Evolutionary conservation across 2,329 filamentous ascomycete genomes (phyloP).

Genomic region (Apiospora malaysiana): DNA sequence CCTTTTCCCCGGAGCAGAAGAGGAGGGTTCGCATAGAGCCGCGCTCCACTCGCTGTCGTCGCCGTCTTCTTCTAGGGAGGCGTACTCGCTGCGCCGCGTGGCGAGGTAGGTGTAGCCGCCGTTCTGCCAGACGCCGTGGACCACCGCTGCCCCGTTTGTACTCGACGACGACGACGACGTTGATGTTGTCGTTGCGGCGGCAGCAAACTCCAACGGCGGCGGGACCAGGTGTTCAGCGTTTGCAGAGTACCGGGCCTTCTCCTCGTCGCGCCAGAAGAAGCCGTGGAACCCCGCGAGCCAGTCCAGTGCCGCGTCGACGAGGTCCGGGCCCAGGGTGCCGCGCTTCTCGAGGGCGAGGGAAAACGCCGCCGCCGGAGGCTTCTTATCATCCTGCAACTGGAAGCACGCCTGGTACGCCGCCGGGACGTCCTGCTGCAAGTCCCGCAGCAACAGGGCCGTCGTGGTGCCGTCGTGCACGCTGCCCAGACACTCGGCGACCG

Average conservation of each 20-base stretch:
- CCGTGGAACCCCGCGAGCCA: conserved; percentile 70
- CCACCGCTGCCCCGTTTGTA: conserved; percentile 11
- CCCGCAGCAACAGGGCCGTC: conserved; percentile 32
- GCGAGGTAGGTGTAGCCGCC: conserved; percentile 74
- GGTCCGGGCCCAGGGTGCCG: conserved; percentile 48
- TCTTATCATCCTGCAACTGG: conserved; percentile 41
- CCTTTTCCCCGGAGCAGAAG: conserved; percentile 27
- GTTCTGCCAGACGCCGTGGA: conserved; percentile 61
- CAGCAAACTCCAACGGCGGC: background rate
- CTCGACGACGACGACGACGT: background rate
- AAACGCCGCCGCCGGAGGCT: conserved; percentile 58
- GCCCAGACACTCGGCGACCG: conserved; percentile 57
- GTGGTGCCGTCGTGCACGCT: conserved; percentile 30
- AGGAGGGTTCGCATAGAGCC: conserved; percentile 48
- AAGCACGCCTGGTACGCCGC: background rate
- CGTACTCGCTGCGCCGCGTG: conserved; percentile 64
- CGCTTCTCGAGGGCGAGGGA: conserved; percentile 63
- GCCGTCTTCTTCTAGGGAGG: conserved; percentile 49
- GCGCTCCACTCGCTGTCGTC: conserved; percentile 60
- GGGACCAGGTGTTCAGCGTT: conserved; percentile 34
- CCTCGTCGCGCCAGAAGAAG: conserved; percentile 49
- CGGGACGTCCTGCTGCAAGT: conserved; percentile 29
- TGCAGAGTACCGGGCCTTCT: conserved; percentile 30
- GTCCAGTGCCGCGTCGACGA: conserved; percentile 60
- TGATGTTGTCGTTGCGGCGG: no score